Conservation (phyloP, 2,329 filamentous ascomycete genomes). For the Trichoderma sp. region DNA sequence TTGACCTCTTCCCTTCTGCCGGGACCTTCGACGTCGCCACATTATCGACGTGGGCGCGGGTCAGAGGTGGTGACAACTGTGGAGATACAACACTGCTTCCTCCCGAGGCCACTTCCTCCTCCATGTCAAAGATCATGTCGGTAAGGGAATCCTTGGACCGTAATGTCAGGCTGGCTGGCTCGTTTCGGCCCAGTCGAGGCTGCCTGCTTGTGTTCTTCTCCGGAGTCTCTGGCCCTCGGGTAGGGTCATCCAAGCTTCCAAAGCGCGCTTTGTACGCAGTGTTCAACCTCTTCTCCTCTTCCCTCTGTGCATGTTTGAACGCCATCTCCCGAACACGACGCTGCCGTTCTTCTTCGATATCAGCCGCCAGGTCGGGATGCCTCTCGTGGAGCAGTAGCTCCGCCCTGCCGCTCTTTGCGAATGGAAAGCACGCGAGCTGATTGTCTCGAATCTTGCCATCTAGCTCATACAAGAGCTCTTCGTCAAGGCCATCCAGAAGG, state of each 20-base stretch:
- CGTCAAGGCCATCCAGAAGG: constrained; percentile 81
- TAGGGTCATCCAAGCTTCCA: constrained; percentile 66
- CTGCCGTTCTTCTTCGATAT: constrained; percentile 69
- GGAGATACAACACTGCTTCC: constrained; percentile 38
- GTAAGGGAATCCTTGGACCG: constrained; percentile 67
- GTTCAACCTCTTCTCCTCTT: constrained; percentile 65
- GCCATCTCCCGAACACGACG: constrained; percentile 76
- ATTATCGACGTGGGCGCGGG: constrained; percentile 34
- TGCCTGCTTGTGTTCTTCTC: constrained; percentile 51
- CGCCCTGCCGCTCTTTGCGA: constrained; percentile 73
- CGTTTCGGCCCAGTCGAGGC: constrained; percentile 53
- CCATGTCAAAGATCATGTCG: constrained; percentile 94
- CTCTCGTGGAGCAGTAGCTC: constrained; percentile 67
- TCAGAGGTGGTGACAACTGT: constrained; percentile 30
- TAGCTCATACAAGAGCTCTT: constrained; percentile 78
- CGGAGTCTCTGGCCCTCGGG: constrained; percentile 43
- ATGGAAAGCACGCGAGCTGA: constrained; percentile 75
- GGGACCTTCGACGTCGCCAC: constrained; percentile 39
- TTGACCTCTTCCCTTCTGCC: constrained; percentile 36
- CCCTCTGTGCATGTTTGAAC: constrained; percentile 63
- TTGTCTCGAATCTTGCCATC: constrained; percentile 80
- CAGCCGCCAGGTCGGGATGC: constrained; percentile 63
- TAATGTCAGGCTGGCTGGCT: constrained; percentile 66
- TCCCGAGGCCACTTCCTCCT: constrained; percentile 64
- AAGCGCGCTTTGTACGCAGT: constrained; percentile 63